Conservation (phyloP, 106 monocot species). For the Cymbidium sinense region DNA sequence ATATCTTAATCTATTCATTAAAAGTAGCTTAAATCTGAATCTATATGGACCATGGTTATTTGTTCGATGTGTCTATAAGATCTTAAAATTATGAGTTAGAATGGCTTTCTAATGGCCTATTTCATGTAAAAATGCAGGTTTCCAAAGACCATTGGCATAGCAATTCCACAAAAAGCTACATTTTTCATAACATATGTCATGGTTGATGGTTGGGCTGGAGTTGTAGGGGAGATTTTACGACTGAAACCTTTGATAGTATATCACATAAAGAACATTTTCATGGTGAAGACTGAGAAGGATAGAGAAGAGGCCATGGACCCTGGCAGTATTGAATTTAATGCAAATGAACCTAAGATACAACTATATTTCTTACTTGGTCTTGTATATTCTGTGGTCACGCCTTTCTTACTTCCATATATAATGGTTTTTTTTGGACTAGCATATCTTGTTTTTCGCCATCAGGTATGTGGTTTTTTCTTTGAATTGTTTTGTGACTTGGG, state of each 20-base stretch:
- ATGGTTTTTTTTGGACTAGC: slow-evolving; percentile 43
- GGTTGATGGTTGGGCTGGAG: slow-evolving; percentile 61
- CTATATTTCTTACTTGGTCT: slow-evolving; percentile 56
- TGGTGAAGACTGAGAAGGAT: slow-evolving; percentile 63
- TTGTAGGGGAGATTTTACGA: slow-evolving; percentile 50
- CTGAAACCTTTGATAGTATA: slow-evolving; percentile 44
- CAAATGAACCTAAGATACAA: slow-evolving; percentile 48
- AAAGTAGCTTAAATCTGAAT: not conserved
- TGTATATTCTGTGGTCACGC: slow-evolving; percentile 54
- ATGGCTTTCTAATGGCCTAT: not conserved
- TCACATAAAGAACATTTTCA: slow-evolving; percentile 44
- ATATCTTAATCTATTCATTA: too few relatives aligned
- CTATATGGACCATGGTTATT: not conserved
- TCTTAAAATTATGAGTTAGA: not conserved
- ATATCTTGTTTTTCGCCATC: slow-evolving; percentile 52
- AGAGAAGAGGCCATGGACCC: slow-evolving; percentile 56
- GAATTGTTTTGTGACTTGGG: not conserved
- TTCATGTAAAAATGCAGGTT: slow-evolving; percentile 21
- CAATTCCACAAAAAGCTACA: slow-evolving; percentile 53
- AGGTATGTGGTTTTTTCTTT: slow-evolving; percentile 18
- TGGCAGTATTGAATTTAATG: slow-evolving; percentile 46
- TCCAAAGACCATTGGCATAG: slow-evolving; percentile 42
- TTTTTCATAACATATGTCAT: slow-evolving; percentile 52
- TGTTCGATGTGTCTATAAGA: not conserved
- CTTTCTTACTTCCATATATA: slow-evolving; percentile 50